phyloP scores from a whole-genome alignment of 2,329 filamentous ascomycete genomes.

The Fusarium dimerum region DNA sequence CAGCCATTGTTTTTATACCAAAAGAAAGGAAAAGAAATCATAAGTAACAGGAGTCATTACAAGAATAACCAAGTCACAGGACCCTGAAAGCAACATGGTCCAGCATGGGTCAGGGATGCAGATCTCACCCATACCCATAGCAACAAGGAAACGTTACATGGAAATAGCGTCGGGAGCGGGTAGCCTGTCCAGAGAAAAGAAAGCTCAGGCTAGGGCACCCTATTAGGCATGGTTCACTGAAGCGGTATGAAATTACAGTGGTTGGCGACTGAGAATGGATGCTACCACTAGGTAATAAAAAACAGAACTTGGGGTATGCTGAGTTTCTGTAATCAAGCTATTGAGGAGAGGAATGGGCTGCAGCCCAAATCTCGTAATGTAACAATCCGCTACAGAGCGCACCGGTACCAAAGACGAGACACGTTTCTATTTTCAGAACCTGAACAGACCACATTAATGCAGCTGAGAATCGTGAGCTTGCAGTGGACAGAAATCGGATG shows the following conservation, averaged over 20 bases:
- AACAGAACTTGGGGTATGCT: no score
- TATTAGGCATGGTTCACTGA: background rate
- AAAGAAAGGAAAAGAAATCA: no score
- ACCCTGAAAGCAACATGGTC: background rate
- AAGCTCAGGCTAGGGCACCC: background rate
- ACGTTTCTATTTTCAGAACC: background rate
- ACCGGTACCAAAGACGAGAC: background rate
- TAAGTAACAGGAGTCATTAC: no score
- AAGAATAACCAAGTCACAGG: background rate
- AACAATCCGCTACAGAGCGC: no score
- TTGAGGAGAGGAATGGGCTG: no score
- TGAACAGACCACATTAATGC: background rate
- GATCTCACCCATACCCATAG: background rate
- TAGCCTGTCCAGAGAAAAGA: background rate
- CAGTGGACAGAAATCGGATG: background rate
- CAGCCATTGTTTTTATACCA: no score
- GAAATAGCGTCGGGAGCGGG: background rate
- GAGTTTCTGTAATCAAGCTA: no score
- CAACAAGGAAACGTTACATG: constrained; percentile 10
- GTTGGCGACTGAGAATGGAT: no score
- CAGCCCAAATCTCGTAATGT: no score
- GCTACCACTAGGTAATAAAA: no score
- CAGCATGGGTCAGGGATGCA: background rate
- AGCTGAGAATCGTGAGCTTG: background rate
- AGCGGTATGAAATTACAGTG: no score